A percentile compares a stretch with the other conserved stretches of the same genome.
phyloP scores from a whole-genome alignment of 75 land plant genomes.

The Ceratopteris richardii region DNA sequence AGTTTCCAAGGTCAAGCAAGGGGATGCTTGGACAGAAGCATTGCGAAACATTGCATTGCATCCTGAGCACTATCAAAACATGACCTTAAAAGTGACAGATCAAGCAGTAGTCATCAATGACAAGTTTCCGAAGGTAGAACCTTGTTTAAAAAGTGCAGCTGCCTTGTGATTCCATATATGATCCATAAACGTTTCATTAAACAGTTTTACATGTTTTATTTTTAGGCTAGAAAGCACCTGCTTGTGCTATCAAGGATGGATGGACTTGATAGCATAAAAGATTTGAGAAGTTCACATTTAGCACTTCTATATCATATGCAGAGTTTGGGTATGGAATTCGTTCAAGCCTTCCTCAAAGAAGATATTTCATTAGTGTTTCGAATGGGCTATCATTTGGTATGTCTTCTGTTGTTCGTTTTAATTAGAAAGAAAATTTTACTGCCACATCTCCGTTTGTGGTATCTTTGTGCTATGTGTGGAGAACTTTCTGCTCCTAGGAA shows the following conservation, averaged over 20 bases:
- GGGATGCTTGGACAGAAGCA: constrained; percentile 82
- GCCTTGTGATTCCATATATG: not conserved
- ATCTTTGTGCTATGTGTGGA: no score
- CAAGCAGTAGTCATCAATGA: constrained; percentile 65
- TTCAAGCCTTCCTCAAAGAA: constrained; percentile 36
- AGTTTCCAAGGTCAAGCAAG: constrained; percentile 13
- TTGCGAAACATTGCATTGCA: constrained; percentile 55
- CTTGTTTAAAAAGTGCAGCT: not conserved
- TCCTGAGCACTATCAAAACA: constrained; percentile 59
- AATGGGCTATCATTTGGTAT: constrained; percentile 87
- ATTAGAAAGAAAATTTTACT: no score
- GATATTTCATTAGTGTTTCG: constrained; percentile 66
- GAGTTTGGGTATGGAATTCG: constrained; percentile 58
- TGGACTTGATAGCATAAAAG: constrained; percentile 63
- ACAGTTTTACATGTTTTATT: not conserved
- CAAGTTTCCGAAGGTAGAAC: constrained; percentile 69
- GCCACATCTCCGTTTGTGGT: no score
- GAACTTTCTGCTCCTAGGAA: no score
- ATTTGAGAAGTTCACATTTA: constrained; percentile 56
- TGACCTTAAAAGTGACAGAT: constrained; percentile 44
- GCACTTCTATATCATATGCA: constrained; percentile 52
- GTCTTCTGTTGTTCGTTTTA: no score
- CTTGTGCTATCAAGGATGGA: constrained; percentile 52
- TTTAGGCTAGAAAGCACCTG: constrained; percentile 72
- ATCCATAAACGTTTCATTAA: not conserved